Conservation (phyloP, 352 stramenopile genomes). For the Phytophthora agathidicida region DNA sequence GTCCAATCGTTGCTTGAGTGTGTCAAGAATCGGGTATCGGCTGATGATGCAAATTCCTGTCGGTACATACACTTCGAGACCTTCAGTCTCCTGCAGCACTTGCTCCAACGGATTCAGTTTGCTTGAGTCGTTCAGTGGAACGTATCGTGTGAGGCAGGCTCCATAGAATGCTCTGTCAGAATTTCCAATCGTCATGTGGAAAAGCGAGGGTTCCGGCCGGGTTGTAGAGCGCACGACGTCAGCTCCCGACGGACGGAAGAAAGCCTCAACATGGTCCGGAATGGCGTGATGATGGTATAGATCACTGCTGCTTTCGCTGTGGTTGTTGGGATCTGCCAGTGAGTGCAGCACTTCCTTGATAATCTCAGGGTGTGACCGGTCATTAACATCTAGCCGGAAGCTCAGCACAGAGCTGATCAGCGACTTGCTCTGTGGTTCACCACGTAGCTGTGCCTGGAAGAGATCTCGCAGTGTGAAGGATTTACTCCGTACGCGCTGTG, state of each 20-base stretch:
- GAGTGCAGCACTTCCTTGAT: constrained; percentile 77
- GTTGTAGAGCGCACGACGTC: constrained; percentile 68
- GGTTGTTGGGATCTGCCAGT: constrained; percentile 49
- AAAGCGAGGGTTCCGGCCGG: constrained; percentile 67
- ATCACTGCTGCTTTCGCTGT: constrained; percentile 57
- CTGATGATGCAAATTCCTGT: constrained; percentile 83
- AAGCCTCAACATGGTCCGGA: constrained; percentile 83
- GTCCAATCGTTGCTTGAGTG: constrained; percentile 74
- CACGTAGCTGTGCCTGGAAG: constrained; percentile 66
- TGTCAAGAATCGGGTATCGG: constrained; percentile 82
- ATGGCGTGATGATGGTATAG: constrained; percentile 79
- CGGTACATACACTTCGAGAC: constrained; percentile 79
- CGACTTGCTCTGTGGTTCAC: constrained; percentile 62
- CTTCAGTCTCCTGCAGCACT: constrained; percentile 82
- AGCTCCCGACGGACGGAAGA: constrained; percentile 70
- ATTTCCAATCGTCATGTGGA: constrained; percentile 87
- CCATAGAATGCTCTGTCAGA: constrained; percentile 84
- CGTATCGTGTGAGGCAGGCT: constrained; percentile 82
- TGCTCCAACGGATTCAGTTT: constrained; percentile 78
- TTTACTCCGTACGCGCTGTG: constrained; percentile 74
- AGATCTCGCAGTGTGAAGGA: constrained; percentile 70
- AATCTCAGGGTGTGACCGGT: constrained; percentile 60
- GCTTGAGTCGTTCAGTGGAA: constrained; percentile 65
- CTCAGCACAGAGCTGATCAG: constrained; percentile 76
- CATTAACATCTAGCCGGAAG: constrained; percentile 68